Percentiles rank a stretch among this genome's conserved stretches.
Conservation (phyloP, 495 filamentous ascomycete genomes). For the Podospora pseudocomata region DNA sequence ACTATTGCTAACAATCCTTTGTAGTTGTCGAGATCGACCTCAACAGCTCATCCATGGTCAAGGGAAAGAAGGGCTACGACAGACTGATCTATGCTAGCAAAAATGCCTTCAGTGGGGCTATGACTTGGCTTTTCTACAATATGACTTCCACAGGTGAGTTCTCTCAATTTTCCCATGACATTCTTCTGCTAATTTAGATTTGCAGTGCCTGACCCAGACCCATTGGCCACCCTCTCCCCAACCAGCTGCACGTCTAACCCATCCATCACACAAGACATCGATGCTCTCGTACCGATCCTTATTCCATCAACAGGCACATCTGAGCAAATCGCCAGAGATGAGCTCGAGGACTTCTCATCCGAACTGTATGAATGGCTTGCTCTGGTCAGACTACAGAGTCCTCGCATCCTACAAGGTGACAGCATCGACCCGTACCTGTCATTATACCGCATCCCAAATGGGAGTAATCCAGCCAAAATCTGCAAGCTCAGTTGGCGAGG, state of each 20-base stretch:
- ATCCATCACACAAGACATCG: conserved; percentile 29
- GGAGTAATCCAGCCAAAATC: conserved; percentile 32
- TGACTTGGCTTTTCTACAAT: conserved; percentile 82
- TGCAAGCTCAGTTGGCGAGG: conserved; percentile 54
- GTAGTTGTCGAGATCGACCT: conserved; percentile 80
- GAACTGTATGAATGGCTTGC: conserved; percentile 83
- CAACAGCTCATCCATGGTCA: conserved; percentile 73
- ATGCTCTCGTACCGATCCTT: conserved; percentile 49
- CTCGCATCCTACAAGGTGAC: conserved; percentile 64
- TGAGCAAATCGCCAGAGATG: conserved; percentile 34
- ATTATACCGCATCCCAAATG: conserved; percentile 67
- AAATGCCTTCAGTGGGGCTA: conserved; percentile 67
- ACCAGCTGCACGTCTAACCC: conserved; percentile 42
- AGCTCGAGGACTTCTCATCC: conserved; percentile 58
- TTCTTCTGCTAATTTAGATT: conserved; percentile 17
- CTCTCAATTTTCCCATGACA: not conserved
- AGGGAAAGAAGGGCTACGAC: conserved; percentile 89
- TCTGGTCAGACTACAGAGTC: conserved; percentile 65
- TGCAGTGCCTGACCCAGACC: conserved; percentile 43
- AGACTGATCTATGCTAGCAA: conserved; percentile 79
- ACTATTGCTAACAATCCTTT: not conserved
- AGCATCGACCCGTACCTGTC: conserved; percentile 75
- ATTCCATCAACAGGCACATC: conserved; percentile 36
- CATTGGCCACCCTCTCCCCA: conserved; percentile 54
- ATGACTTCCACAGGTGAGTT: conserved; percentile 41